These are phyloP conservation scores for Leccinum olivaceopallidum DNA, from an alignment of 768 basidiomycete genomes.

Conservation along the genomic window DNA sequence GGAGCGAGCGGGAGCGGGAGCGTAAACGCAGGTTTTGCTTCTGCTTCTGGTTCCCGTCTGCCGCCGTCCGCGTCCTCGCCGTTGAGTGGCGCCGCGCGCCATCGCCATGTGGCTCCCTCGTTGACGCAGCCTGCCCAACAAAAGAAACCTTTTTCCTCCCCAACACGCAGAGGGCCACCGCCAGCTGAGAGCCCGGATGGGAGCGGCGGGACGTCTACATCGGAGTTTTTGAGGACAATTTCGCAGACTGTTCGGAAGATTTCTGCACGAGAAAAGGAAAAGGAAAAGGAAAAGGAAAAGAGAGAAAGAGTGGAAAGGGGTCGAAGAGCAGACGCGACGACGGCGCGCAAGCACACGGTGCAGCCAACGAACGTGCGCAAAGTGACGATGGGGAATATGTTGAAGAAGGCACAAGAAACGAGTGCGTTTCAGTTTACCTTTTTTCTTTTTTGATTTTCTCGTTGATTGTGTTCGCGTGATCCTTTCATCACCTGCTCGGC, in stretches of 20 bases:
- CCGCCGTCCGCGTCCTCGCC: not conserved
- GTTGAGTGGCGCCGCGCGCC: not conserved
- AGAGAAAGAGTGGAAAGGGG: not conserved
- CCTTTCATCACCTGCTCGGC: not conserved
- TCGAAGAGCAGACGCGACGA: not conserved
- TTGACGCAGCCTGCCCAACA: slow-evolving; percentile 13
- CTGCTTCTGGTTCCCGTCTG: not conserved
- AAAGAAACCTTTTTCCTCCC: not conserved
- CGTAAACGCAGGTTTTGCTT: not conserved
- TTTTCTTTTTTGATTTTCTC: not conserved
- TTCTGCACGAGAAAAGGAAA: slow-evolving; percentile 9
- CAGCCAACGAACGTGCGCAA: slow-evolving; percentile 7
- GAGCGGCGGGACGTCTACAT: slow-evolving; percentile 14
- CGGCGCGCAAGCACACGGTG: slow-evolving; percentile 18
- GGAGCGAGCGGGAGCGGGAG: not conserved
- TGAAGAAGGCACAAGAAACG: slow-evolving; percentile 19
- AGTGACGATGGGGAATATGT: slow-evolving; percentile 15
- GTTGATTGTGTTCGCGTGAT: not conserved
- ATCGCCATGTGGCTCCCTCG: not conserved
- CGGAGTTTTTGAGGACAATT: slow-evolving; percentile 17
- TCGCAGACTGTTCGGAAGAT: slow-evolving; percentile 18
- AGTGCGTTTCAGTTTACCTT: slow-evolving; percentile 16
- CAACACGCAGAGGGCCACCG: not conserved
- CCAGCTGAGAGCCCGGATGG: not conserved
- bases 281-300: slow-evolving; percentile 1